Conservation (phyloP, 768 basidiomycete genomes). For the Udeniomyces megalosporus region DNA sequence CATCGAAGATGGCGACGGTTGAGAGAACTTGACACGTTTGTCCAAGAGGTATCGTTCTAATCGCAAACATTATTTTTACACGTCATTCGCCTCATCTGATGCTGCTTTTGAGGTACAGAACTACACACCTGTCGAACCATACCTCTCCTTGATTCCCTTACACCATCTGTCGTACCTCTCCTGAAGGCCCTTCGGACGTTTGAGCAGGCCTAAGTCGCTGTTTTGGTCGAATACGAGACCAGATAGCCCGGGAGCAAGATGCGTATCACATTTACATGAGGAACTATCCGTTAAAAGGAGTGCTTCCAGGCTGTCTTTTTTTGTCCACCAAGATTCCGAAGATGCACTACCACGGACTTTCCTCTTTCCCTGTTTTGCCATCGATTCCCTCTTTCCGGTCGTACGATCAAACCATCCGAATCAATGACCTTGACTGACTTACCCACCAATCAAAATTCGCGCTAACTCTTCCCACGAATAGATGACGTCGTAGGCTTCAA, state of each 20-base stretch:
- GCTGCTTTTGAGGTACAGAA: too few species aligned
- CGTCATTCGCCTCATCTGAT: too few species aligned
- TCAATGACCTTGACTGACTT: background rate
- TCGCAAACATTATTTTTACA: too few species aligned
- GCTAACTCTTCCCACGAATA: conserved; percentile 1
- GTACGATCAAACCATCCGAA: background rate
- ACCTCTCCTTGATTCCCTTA: conserved; percentile 38
- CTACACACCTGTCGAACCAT: conserved; percentile 42
- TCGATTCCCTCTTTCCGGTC: background rate
- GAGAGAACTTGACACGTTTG: conserved; percentile 2
- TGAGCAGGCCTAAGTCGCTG: conserved; percentile 65
- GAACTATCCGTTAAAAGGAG: too few species aligned
- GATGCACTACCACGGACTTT: background rate
- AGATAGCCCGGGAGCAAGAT: too few species aligned
- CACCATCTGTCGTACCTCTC: conserved; percentile 48
- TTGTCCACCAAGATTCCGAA: background rate
- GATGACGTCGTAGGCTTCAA: background rate
- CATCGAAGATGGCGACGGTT: background rate
- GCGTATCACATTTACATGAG: too few species aligned
- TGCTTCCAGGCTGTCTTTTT: too few species aligned
- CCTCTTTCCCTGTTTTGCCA: background rate
- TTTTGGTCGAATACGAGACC: background rate
- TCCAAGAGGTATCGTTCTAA: conserved; percentile 13
- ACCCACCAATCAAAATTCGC: background rate
- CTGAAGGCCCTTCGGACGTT: conserved; percentile 56